Evolutionary conservation across 1,284 basidiomycete species (phyloP), one percentile per base, ranked within the genome.

Genomic region (Trichosporon ovoides): DNA sequence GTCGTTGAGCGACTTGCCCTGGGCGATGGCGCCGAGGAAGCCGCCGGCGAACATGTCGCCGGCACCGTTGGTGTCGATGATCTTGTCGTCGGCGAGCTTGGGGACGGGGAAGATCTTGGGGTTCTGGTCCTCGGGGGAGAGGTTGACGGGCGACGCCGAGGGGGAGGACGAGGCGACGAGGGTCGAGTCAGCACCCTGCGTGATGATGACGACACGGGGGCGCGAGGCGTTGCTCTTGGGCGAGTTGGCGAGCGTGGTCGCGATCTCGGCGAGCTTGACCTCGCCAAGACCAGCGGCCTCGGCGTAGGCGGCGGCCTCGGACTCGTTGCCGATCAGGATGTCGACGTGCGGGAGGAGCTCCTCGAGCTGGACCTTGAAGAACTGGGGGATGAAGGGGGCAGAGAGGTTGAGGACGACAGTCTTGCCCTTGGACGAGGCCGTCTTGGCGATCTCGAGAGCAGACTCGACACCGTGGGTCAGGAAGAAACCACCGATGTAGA

Each of bases 1-100:
- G 74, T 91, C 86, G 40, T 89, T 87, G 52, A 94, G 73, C 46
- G 72, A 79, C 83, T 92, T 97, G 22, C 91, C 93, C 40, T 84
- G 77, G 53, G 92, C 86, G 54, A 86, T 82, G 1, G 88, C 94
- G 53, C 90, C 96, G 52, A 98, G 76, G 81, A 98, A 94, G 51
- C 91, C 96, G 63, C 96, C 96, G n/a, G 93, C 92, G 69, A 98
- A 98, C 53, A 92, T 93, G 77, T 99, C 96, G 54, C 96, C 96
- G n/a, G 96, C 96, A 55, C 91, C 96, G 79, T 98, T 99, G 58
- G 96, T 99, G 78, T 98, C 96, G 59, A 97, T 87, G 68, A 99
- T 95, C 75, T 87, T 75, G 58, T 83, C 83, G 64, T 82, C 81
- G 54, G 78, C 70, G 62, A 97, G 81, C 52, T 83, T 80, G 58